Conservation (phyloP, 2,329 filamentous ascomycete genomes). For the Rhynchosporium secalis region DNA sequence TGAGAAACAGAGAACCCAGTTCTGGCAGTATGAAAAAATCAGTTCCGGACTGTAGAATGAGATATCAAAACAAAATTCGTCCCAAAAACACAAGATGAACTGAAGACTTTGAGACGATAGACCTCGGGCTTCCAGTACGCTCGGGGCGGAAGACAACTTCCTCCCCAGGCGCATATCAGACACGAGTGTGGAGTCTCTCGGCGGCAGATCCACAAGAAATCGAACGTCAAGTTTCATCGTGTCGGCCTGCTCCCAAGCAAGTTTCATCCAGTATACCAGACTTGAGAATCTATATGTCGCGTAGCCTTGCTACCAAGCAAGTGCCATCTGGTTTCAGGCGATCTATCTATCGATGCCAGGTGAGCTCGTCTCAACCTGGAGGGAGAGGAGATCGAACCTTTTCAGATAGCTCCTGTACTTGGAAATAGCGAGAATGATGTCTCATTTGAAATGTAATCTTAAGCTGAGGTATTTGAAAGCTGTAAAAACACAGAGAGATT, state of each 20-base stretch:
- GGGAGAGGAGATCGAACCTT: background rate
- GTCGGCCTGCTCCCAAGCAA: background rate
- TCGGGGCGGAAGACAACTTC: background rate
- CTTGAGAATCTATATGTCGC: background rate
- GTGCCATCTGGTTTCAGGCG: slow-evolving; percentile 4
- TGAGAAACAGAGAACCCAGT: slow-evolving; percentile 17
- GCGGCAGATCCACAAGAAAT: background rate
- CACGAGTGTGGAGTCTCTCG: background rate
- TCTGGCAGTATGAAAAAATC: slow-evolving; percentile 13
- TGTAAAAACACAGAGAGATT: no score
- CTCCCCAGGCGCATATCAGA: background rate
- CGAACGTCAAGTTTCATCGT: slow-evolving; percentile 1
- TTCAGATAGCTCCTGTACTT: background rate
- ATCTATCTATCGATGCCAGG: slow-evolving; percentile 6
- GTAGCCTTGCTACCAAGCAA: slow-evolving; percentile 11
- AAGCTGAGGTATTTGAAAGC: no score
- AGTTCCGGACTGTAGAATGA: slow-evolving; percentile 9
- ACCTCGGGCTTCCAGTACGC: background rate
- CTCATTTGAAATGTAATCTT: background rate
- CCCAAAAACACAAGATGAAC: background rate
- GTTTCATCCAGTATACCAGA: background rate
- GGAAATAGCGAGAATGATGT: background rate
- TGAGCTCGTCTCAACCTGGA: background rate
- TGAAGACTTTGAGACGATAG: slow-evolving; percentile 2
- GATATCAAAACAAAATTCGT: background rate